phyloP scores from a whole-genome alignment of 2,329 filamentous ascomycete genomes.

The Paracoccidioides lutzii region DNA sequence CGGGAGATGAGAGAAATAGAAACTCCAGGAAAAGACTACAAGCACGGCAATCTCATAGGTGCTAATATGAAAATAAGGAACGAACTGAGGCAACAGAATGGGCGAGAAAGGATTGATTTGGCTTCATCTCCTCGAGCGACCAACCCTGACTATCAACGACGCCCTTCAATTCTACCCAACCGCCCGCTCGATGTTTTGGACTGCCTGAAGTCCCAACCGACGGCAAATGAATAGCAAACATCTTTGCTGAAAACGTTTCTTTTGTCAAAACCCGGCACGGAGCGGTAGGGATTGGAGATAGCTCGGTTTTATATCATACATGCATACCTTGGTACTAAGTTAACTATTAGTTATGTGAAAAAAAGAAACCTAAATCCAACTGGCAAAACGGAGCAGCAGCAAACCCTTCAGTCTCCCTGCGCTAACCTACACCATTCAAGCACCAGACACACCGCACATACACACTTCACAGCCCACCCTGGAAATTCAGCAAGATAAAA shows the following conservation, averaged over 20 bases:
- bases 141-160: too few relatives aligned
- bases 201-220: background rate
- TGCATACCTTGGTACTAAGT: background rate
- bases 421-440: background rate
- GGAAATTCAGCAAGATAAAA: background rate
- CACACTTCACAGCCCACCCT: background rate
- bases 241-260: background rate
- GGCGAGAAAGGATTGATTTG: too few relatives aligned
- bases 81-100: too few relatives aligned
- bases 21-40: background rate
- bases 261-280: conserved; percentile 1
- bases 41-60: too few relatives aligned
- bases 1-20: background rate
- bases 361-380: background rate
- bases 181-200: background rate
- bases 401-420: background rate
- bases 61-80: too few relatives aligned
- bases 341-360: background rate
- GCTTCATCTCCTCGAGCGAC: too few relatives aligned
- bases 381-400: background rate
- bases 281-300: background rate
- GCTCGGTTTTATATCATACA: background rate
- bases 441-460: background rate
- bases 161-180: too few relatives aligned
- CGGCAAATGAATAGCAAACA: conserved; percentile 1